These are phyloP conservation scores for Diplodia corticola DNA, from an alignment of 2,329 filamentous ascomycete species.

Conservation along the genomic window DNA sequence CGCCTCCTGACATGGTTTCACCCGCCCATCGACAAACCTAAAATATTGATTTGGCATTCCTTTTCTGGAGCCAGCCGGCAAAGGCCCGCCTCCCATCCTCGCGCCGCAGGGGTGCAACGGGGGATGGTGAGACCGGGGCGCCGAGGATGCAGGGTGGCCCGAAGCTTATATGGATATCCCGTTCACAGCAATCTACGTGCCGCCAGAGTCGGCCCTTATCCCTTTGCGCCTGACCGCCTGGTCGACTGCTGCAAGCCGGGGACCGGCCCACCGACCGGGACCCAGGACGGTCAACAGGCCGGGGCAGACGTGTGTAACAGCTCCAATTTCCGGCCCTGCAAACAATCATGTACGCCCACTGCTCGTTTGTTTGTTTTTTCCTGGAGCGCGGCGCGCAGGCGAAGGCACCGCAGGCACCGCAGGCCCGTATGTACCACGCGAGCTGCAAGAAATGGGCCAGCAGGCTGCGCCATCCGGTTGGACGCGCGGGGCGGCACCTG, in stretches of 20 bases:
- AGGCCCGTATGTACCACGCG: slow-evolving; percentile 23
- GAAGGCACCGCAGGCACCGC: slow-evolving; percentile 8
- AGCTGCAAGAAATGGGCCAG: slow-evolving; percentile 16
- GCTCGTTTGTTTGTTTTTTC: slow-evolving; percentile 16
- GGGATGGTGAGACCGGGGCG: slow-evolving; percentile 13
- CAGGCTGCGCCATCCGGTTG: slow-evolving; percentile 9
- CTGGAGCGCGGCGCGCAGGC: slow-evolving; percentile 8
- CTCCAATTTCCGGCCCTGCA: slow-evolving; percentile 20
- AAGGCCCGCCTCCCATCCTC: slow-evolving; percentile 5
- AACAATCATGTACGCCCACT: slow-evolving; percentile 16
- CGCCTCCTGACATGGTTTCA: slow-evolving; percentile 18
- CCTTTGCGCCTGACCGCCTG: slow-evolving; percentile 18
- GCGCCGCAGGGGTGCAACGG: slow-evolving; percentile 16
- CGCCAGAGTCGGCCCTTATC: slow-evolving; percentile 20
- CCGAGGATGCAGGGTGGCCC: slow-evolving; percentile 17
- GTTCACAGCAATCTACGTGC: slow-evolving; percentile 19
- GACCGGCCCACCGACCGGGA: slow-evolving; percentile 18
- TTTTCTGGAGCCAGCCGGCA: slow-evolving; percentile 6
- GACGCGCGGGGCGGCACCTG: slow-evolving; percentile 15
- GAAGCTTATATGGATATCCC: slow-evolving; percentile 19
- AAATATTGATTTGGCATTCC: slow-evolving; percentile 21
- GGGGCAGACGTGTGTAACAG: slow-evolving; percentile 4
- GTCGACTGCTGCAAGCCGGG: not conserved
- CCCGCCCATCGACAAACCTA: slow-evolving; percentile 6
- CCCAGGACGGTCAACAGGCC: slow-evolving; percentile 11